phyloP scores from a whole-genome alignment of 352 stramenopile species.

The Pythium monospermum region DNA sequence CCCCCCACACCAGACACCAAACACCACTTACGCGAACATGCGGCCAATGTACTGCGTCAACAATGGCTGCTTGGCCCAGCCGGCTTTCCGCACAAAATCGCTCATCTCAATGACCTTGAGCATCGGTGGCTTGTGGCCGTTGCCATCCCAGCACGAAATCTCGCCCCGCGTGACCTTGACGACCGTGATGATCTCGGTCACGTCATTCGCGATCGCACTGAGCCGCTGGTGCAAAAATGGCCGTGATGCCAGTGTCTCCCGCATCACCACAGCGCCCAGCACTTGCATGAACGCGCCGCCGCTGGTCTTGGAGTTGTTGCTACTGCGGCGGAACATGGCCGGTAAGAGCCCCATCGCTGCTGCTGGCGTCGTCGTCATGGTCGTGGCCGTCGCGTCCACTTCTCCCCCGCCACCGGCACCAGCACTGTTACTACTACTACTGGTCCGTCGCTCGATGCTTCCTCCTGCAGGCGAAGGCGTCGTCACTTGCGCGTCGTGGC shows the following conservation, averaged over 20 bases:
- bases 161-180: slow-evolving; percentile 68
- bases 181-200: slow-evolving; percentile 69
- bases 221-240: slow-evolving; percentile 44
- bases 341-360: background rate
- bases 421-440: background rate
- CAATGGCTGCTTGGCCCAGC: slow-evolving; percentile 63
- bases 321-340: slow-evolving; percentile 16
- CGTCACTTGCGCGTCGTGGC: slow-evolving; percentile 14
- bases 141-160: slow-evolving; percentile 69
- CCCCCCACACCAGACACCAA: background rate
- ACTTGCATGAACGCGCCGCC: slow-evolving; percentile 10
- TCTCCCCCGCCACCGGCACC: background rate
- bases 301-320: slow-evolving; percentile 27
- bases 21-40: slow-evolving; percentile 42
- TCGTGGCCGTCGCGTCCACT: too few species aligned
- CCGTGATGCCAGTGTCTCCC: slow-evolving; percentile 28
- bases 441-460: background rate
- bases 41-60: slow-evolving; percentile 71
- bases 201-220: slow-evolving; percentile 34
- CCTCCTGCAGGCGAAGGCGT: background rate
- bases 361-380: background rate
- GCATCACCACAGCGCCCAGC: slow-evolving; percentile 17
- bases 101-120: slow-evolving; percentile 64
- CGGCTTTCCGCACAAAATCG: slow-evolving; percentile 68
- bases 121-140: slow-evolving; percentile 34